Evolutionary conservation across 257 asterid species (phyloP).

Genomic region (Nicotiana knightiana): DNA sequence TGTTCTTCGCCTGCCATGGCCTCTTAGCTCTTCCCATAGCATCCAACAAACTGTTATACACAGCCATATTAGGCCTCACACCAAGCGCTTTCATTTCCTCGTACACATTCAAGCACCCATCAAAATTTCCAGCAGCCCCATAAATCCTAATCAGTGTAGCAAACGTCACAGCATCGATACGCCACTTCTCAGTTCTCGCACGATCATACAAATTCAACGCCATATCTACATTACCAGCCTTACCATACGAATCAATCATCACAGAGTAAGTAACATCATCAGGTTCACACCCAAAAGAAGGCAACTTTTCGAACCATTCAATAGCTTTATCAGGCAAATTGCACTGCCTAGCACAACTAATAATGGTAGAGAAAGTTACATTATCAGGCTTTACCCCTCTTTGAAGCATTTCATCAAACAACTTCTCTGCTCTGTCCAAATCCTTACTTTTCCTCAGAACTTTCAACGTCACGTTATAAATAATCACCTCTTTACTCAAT

Average conservation of each 20-base stretch:
- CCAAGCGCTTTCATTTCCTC: conserved; percentile 90
- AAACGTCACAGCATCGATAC: conserved; percentile 66
- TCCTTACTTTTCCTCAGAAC: conserved; percentile 65
- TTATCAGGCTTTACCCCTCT: conserved; percentile 76
- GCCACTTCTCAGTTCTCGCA: conserved; percentile 81
- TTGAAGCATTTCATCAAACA: conserved; percentile 64
- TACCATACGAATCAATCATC: conserved; percentile 84
- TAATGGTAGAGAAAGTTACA: conserved; percentile 72
- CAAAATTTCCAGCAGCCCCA: conserved; percentile 64
- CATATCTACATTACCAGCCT: conserved; percentile 61
- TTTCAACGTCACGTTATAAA: conserved; percentile 79
- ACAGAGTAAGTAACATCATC: conserved; percentile 68
- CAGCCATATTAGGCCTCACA: conserved; percentile 50
- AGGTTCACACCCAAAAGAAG: conserved; percentile 59
- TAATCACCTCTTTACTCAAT: conserved; percentile 35
- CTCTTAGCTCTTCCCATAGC: conserved; percentile 97
- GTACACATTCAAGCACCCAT: conserved; percentile 85
- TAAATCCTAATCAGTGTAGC: conserved; percentile 63
- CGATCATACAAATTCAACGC: conserved; percentile 79
- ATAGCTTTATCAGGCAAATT: conserved; percentile 70
- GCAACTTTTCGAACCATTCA: conserved; percentile 85
- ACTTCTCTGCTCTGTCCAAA: conserved; percentile 42
- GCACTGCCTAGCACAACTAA: conserved; percentile 80
- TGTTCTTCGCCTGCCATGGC: conserved; percentile 82
- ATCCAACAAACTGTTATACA: conserved; percentile 72